A percentile compares a stretch with the other conserved stretches of the same genome.
phyloP scores from a whole-genome alignment of 495 filamentous ascomycete genomes.

The Talaromyces liani region DNA sequence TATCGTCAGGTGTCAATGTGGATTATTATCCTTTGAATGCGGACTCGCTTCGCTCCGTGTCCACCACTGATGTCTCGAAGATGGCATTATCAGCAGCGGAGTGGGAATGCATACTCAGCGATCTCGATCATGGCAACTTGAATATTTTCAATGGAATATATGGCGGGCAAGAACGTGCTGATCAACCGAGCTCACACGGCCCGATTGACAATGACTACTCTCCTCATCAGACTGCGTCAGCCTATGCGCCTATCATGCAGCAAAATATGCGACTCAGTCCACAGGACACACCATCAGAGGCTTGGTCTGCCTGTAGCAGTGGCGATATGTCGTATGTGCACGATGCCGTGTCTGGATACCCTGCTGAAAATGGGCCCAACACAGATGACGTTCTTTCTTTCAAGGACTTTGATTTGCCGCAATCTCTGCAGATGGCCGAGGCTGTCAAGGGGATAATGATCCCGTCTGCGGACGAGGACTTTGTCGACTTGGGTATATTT shows the following conservation, averaged over 20 bases:
- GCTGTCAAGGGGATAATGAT: slow-evolving; percentile 45
- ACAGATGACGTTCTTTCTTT: slow-evolving; percentile 24
- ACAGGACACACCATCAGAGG: slow-evolving; percentile 31
- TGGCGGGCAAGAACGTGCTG: slow-evolving; percentile 54
- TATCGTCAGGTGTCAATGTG: slow-evolving; percentile 9
- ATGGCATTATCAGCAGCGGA: slow-evolving; percentile 52
- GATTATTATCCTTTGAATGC: slow-evolving; percentile 18
- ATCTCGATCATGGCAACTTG: slow-evolving; percentile 67
- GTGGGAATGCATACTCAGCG: slow-evolving; percentile 72
- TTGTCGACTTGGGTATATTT: slow-evolving; percentile 23
- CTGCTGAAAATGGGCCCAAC: slow-evolving; percentile 68
- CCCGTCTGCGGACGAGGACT: slow-evolving; percentile 28
- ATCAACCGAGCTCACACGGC: slow-evolving; percentile 35
- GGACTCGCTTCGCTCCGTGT: slow-evolving; percentile 22
- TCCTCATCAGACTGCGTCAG: background rate
- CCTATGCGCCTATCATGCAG: background rate
- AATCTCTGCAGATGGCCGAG: slow-evolving; percentile 19
- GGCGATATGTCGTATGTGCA: slow-evolving; percentile 27
- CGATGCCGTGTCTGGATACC: slow-evolving; percentile 54
- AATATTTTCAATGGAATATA: slow-evolving; percentile 84
- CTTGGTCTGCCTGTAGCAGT: slow-evolving; percentile 34
- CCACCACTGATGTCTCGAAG: slow-evolving; percentile 21
- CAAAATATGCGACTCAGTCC: slow-evolving; percentile 7
- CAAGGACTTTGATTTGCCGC: slow-evolving; percentile 12
- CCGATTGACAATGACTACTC: background rate